Evolutionary conservation across 768 basidiomycete genomes (phyloP), one percentile per base, ranked within the genome.

Genomic region (Leucocoprinus leucothites): DNA sequence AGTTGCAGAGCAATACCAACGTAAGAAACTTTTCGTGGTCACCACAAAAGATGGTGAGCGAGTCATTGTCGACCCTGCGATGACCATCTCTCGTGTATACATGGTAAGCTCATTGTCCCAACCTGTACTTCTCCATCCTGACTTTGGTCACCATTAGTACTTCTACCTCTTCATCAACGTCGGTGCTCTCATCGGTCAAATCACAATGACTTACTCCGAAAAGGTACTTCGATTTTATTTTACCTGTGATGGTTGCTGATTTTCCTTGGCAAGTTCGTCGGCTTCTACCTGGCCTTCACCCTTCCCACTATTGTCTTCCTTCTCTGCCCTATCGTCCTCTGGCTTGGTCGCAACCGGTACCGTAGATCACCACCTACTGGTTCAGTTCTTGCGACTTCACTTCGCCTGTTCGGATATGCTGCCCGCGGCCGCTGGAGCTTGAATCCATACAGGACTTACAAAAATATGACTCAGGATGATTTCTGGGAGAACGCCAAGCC

Each of bases 401-500:
- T 84, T 43, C 77, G 77, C 38, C 65, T 82, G 3, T 81, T 75
- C 71, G 62, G 70, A 0, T 70, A 70, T 36, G 82, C 84, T 9
- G 68, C 77, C 0, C 63, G 62, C 1, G 81, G 79, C 14, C 71
- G 76, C 55, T 85, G 81, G 82, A 81, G 77, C 55, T 63, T 70
- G 57, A 85, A 85, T 63, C 84, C 84, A 1, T 61, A 80, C 16
- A 69, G 56, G 52, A 75, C 73, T 14, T 73, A 74, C 64, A 73
- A 63, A 53, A 77, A 84, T 60, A 59, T 87, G 47, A 79, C 71
- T 9, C 75, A 81, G 0, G 61, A 72, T n/a, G 84, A 84, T 58
- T 89, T 90, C 72, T 91, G 87, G 88, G 87, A 91, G 44, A 71
- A 60, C 43, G 86, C 74, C 2, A 89, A 87, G 65, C 89, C 89